A percentile compares a stretch with the other conserved stretches of the same genome.
Evolutionary conservation across 306 rosid genomes (phyloP).

Genomic region (Sindora glabra): DNA sequence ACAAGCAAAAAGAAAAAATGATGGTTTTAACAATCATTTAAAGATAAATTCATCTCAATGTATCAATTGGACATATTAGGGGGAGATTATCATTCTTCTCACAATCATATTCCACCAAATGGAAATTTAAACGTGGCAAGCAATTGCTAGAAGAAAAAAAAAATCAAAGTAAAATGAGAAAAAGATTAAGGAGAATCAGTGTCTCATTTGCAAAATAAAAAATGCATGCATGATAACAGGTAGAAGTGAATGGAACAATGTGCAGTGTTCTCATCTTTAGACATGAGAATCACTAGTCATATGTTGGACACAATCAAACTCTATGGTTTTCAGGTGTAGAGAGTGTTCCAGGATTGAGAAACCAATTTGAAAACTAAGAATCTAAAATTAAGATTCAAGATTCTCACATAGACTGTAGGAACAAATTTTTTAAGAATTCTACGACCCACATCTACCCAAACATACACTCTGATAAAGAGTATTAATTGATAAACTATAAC

Average conservation of each 20-base stretch:
- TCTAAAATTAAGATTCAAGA: background rate
- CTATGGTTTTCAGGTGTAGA: too few species aligned
- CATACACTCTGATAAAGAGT: background rate
- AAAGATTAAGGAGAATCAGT: background rate
- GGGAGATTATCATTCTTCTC: background rate
- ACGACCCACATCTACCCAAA: background rate
- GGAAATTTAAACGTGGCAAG: background rate
- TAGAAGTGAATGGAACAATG: background rate
- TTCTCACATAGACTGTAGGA: background rate
- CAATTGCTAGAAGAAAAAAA: background rate
- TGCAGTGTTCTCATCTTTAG: background rate
- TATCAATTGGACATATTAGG: background rate
- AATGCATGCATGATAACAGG: background rate
- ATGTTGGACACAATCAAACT: background rate
- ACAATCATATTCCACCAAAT: background rate
- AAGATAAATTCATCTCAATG: background rate
- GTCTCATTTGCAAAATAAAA: background rate
- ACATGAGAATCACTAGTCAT: background rate
- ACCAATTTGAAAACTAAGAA: too few species aligned
- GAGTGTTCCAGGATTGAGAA: too few species aligned
- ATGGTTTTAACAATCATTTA: background rate
- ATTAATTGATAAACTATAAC: background rate
- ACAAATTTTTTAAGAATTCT: too few species aligned
- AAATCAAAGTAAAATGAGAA: background rate
- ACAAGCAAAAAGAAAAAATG: slow-evolving; percentile 3